phyloP scores from a whole-genome alignment of 306 rosid species.

The Styphnolobium japonicum region DNA sequence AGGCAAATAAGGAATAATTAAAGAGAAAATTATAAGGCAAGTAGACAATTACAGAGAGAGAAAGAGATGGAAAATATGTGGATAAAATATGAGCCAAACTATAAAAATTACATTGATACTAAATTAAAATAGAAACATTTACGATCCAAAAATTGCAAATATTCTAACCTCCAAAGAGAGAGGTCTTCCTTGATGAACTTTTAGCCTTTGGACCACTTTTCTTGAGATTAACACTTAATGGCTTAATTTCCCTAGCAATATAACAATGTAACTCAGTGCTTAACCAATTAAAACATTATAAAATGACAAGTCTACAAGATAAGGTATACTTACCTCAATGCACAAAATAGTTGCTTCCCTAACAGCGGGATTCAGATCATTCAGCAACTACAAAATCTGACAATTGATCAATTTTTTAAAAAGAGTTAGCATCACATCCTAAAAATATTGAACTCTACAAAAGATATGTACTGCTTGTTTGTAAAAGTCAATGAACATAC shows the following conservation, averaged over 20 bases:
- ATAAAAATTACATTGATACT: background rate
- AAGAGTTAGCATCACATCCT: slow-evolving; percentile 7
- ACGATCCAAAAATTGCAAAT: slow-evolving; percentile 23
- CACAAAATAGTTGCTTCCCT: slow-evolving; percentile 91
- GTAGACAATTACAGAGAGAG: background rate
- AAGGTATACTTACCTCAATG: slow-evolving; percentile 68
- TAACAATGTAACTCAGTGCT: slow-evolving; percentile 21
- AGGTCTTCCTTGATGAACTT: slow-evolving; percentile 71
- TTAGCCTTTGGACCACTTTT: slow-evolving; percentile 92
- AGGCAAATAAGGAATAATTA: background rate
- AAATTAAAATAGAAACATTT: slow-evolving; percentile 5
- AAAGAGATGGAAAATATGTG: slow-evolving; percentile 15
- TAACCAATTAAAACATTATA: slow-evolving; percentile 1
- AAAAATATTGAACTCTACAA: background rate
- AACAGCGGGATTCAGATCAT: slow-evolving; percentile 82
- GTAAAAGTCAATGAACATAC: slow-evolving; percentile 48
- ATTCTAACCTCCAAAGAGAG: slow-evolving; percentile 87
- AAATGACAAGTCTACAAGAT: background rate
- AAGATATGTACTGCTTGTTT: background rate
- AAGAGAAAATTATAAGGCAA: background rate
- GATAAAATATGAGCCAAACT: background rate
- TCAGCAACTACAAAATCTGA: slow-evolving; percentile 90
- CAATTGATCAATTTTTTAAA: slow-evolving; percentile 4
- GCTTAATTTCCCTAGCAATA: slow-evolving; percentile 67
- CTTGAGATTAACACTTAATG: slow-evolving; percentile 58